Percentiles rank a stretch among this genome's conserved stretches.
Evolutionary conservation across 768 basidiomycete species (phyloP).

Genomic region (Amanita brunnescens): DNA sequence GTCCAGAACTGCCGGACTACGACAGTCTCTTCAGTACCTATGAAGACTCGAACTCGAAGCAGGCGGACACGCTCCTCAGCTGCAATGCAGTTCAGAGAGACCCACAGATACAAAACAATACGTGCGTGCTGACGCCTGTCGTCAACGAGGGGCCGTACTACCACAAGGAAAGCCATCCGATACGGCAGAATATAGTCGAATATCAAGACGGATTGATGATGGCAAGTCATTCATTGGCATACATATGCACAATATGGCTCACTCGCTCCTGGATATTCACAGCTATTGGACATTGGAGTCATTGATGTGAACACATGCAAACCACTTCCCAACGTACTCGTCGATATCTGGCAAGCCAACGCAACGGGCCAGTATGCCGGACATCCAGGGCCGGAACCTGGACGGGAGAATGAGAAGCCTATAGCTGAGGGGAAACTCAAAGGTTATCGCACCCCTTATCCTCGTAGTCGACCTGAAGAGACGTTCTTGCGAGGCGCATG

Average conservation of each 20-base stretch:
- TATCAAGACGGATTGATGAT: slow-evolving; percentile 40
- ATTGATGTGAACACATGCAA: slow-evolving; percentile 50
- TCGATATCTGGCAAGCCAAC: slow-evolving; percentile 53
- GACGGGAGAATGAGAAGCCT: slow-evolving; percentile 34
- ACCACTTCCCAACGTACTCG: slow-evolving; percentile 46
- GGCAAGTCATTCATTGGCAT: slow-evolving; percentile 23
- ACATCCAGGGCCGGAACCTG: slow-evolving; percentile 36
- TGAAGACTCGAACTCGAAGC: slow-evolving; percentile 19
- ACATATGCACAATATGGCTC: background rate
- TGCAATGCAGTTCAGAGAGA: slow-evolving; percentile 36
- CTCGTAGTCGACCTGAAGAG: slow-evolving; percentile 32
- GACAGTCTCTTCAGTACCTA: slow-evolving; percentile 37
- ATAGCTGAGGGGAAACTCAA: slow-evolving; percentile 36
- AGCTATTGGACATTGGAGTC: slow-evolving; percentile 50
- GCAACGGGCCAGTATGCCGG: slow-evolving; percentile 48
- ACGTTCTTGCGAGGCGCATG: slow-evolving; percentile 46
- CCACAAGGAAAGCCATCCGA: slow-evolving; percentile 38
- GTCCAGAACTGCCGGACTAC: slow-evolving; percentile 28
- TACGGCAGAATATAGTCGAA: slow-evolving; percentile 48
- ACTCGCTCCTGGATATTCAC: background rate
- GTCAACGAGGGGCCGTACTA: slow-evolving; percentile 51
- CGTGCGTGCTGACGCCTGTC: slow-evolving; percentile 44
- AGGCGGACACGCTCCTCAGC: slow-evolving; percentile 27
- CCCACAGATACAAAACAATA: slow-evolving; percentile 43
- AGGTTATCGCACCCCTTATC: slow-evolving; percentile 35